Evolutionary conservation across 129 eudicot species (phyloP), one percentile per base, ranked within the genome.

Genomic region (Smallanthus sonchifolius): DNA sequence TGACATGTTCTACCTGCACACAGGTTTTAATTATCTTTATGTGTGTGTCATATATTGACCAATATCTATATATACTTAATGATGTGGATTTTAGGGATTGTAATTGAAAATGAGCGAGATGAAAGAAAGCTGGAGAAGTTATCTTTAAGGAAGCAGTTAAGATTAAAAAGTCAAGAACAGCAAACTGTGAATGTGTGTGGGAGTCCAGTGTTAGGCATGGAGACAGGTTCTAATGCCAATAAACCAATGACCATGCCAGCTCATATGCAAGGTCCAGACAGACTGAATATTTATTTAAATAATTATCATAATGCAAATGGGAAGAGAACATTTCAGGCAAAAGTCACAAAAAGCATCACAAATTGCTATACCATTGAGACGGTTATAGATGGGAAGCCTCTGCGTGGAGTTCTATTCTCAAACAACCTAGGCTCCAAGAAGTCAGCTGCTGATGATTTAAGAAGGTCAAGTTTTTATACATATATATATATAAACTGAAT

Each of bases 321-420:
- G 69, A 94, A 91, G 86, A 91, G 83, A 79, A 80, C 87, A 72
- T 95, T 95, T 82, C 90, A 91, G 83, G 99, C 99, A 5, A 89
- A 85, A 72, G 90, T 95, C 36, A 85, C 87, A 14, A 87, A 83
- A 77, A 82, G 83, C 81, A 76, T 91, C 38, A 54, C 84, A 63
- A 87, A 82, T 72, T 89, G 96, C 38, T 95, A 79, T 75, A 88
- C 91, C 6, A 87, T 95, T 66, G 99, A 95, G 83, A 95, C 99
- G 45, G 72, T 88, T 71, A 88, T 95, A 45, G 97, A 95, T 84
- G 99, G 99, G 59, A 91, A 87, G 87, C 85, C 82, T 80, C 89
- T 95, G 40, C 97, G 93, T 79, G 99, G 99, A 74, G 78, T 95
- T 68, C 69, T 95, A 40, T 95, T 95, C 67, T 83, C 90, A 65